Evolutionary conservation across 2,329 filamentous ascomycete genomes (phyloP), one percentile per base, ranked within the genome.

Genomic region (Aspergillus ruber): DNA sequence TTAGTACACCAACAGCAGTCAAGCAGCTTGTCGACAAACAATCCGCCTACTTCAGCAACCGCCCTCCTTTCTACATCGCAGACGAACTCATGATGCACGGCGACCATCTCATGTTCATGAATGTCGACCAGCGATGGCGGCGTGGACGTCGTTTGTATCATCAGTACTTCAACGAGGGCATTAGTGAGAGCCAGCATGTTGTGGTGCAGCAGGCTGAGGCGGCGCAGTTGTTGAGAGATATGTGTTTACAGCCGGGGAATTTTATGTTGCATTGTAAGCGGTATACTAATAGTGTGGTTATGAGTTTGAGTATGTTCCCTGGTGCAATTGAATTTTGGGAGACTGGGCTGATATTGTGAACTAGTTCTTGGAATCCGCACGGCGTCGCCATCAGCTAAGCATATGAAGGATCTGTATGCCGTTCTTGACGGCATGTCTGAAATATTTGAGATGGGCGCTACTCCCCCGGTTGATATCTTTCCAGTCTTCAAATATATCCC

Each of bases 211-310:
- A 79, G 47, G 76, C 76, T 0, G 77, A 80, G 55, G 70, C 69
- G 0, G 60, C 61, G 2, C 74, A 78, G 56, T 69, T 78, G 64
- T 48, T 77, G 4, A 55, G 61, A 8, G 76, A 79, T 27, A 51
- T 73, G 72, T 50, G 48, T 73, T 13, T 41, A 62, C 0, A 47
- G 0, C 74, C 75, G 0, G 62, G 68, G 21, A 49, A 72, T n/a
- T 66, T 71, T 41, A 76, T 77, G 72, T 47, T 64, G 25, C 74
- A 77, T 52, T 68, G 74, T 0, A 72, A 73, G 51, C 62, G 77
- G 2, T 76, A 68, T 49, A 74, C 67, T 43, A 78, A 79, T 51
- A 76, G 72, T 49, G 69, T 77, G 45, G 74, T 64, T 21, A 76
- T 71, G 62, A 67, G 61, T 36, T 54, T 74, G n/a, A 44, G 67